phyloP scores from a whole-genome alignment of 306 rosid species.

The Quercus parvula region DNA sequence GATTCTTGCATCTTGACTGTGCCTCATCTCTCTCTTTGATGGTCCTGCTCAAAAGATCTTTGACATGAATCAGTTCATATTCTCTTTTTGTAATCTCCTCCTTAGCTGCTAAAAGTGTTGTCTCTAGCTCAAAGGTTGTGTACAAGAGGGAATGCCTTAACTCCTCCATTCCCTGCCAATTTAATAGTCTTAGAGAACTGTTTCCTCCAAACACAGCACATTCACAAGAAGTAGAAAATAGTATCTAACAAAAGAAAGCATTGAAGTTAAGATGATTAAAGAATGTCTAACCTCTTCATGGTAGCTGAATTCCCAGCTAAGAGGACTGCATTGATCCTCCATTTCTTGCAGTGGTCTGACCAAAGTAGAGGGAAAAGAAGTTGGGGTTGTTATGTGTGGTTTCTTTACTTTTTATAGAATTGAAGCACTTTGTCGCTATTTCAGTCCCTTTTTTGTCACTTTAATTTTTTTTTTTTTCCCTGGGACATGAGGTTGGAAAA shows the following conservation, averaged over 20 bases:
- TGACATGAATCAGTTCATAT: conserved; percentile 47
- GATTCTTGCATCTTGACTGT: conserved; percentile 46
- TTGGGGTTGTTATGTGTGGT: conserved; percentile 21
- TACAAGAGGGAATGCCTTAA: conserved; percentile 53
- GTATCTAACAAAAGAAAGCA: neutral
- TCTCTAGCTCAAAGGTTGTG: conserved; percentile 71
- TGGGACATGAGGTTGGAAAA: conserved; percentile 41
- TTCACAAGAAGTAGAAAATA: neutral
- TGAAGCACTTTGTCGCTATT: conserved; percentile 20
- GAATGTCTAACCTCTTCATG: conserved; percentile 52
- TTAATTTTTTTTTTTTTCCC: conserved; percentile 13
- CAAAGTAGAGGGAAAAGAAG: conserved; percentile 2
- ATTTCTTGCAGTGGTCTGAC: conserved; percentile 26
- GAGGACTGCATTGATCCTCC: conserved; percentile 67
- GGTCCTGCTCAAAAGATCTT: conserved; percentile 46
- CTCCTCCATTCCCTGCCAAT: conserved; percentile 64
- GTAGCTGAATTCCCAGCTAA: conserved; percentile 56
- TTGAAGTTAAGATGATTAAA: neutral
- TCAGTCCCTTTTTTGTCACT: conserved; percentile 24
- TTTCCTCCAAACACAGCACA: neutral
- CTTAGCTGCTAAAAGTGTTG: conserved; percentile 61
- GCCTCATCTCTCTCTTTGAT: conserved; percentile 75
- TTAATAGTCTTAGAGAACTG: conserved; percentile 10
- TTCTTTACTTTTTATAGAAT: conserved; percentile 31
- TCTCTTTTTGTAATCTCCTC: conserved; percentile 64